Conservation (phyloP, 176 grass and related monocot genomes). For the Luzula sylvatica region DNA sequence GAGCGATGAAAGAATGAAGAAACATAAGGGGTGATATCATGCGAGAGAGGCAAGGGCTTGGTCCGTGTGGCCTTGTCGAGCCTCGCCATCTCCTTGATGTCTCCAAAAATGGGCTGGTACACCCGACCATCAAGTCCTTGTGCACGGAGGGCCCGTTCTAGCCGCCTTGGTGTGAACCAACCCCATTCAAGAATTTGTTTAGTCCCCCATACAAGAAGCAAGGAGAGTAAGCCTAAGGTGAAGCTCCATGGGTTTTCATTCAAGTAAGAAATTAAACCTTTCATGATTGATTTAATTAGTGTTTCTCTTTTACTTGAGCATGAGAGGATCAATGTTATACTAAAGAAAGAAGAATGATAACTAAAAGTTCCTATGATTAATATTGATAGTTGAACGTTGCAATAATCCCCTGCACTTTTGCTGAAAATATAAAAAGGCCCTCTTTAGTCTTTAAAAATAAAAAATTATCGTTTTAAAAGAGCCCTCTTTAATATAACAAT, state of each 20-base stretch:
- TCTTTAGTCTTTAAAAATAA: too few relatives aligned
- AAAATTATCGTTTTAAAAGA: too few relatives aligned
- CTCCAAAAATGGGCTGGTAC: constrained; percentile 38
- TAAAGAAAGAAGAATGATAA: too few relatives aligned
- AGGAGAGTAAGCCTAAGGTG: not conserved
- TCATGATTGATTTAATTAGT: too few relatives aligned
- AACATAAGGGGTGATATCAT: constrained; percentile 33
- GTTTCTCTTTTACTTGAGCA: too few relatives aligned
- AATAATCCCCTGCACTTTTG: too few relatives aligned
- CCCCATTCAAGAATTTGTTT: constrained; percentile 23
- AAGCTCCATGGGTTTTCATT: constrained; percentile 22
- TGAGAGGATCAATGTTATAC: too few relatives aligned
- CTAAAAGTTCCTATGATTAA: too few relatives aligned
- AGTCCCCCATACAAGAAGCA: constrained; percentile 26
- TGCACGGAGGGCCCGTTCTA: constrained; percentile 27
- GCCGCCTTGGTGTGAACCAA: constrained; percentile 37
- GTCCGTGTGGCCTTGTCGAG: constrained; percentile 30
- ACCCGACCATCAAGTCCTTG: constrained; percentile 37
- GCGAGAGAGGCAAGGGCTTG: constrained; percentile 31
- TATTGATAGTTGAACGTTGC: too few relatives aligned
- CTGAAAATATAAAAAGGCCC: too few relatives aligned
- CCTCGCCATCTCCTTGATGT: constrained; percentile 23
- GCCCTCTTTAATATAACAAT: too few relatives aligned
- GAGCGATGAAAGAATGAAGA: constrained; percentile 25
- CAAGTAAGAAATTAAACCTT: constrained; percentile 4